Conservation (phyloP, 345 rosid genomes). For the Raphanus raphanistrum region DNA sequence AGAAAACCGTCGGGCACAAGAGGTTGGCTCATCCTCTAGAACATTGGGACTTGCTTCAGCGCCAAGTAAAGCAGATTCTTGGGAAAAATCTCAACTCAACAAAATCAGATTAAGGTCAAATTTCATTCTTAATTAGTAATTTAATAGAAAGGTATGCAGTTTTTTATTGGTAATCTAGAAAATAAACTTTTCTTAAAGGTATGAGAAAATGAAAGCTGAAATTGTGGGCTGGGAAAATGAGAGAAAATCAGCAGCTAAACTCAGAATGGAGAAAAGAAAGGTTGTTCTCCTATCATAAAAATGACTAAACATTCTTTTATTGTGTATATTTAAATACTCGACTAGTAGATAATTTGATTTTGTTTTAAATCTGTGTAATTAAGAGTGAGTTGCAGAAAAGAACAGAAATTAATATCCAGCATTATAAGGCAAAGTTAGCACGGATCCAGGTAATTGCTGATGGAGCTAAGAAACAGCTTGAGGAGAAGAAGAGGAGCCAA, state of each 20-base stretch:
- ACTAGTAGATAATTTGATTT: background rate
- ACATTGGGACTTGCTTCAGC: conserved; percentile 30
- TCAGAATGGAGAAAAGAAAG: conserved; percentile 59
- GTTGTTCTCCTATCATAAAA: conserved; percentile 32
- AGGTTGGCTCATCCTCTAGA: conserved; percentile 24
- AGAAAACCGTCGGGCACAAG: conserved; percentile 2
- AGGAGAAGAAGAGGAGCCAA: conserved; percentile 56
- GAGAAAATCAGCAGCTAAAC: conserved; percentile 58
- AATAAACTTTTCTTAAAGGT: conserved; percentile 46
- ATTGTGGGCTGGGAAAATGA: conserved; percentile 70
- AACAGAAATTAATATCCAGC: conserved; percentile 44
- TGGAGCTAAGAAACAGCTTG: conserved; percentile 60
- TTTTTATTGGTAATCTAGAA: background rate
- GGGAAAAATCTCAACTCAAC: conserved; percentile 62
- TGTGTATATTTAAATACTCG: background rate
- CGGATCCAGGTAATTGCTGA: conserved; percentile 55
- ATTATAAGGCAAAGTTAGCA: conserved; percentile 57
- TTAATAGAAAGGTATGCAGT: background rate
- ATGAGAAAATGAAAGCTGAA: conserved; percentile 55
- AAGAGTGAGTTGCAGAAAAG: conserved; percentile 69
- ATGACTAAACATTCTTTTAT: background rate
- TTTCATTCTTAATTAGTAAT: conserved; percentile 7
- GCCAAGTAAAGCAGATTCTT: conserved; percentile 52
- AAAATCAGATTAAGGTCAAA: conserved; percentile 53
- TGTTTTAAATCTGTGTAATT: conserved; percentile 10